phyloP scores from a whole-genome alignment of 2,329 filamentous ascomycete genomes.

The Rhexocercosporidium sp. region DNA sequence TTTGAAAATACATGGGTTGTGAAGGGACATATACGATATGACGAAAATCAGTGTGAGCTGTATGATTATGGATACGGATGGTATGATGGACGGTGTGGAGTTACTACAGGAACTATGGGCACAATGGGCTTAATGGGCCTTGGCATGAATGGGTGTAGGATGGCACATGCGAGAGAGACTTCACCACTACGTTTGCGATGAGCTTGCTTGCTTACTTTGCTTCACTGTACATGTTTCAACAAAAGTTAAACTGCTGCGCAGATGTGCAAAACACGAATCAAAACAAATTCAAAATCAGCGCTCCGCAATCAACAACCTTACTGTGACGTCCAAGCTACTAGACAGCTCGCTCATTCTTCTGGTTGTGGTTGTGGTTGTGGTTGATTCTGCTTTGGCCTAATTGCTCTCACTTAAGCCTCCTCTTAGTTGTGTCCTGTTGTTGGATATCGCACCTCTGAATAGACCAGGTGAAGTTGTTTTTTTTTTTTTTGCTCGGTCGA shows the following conservation, averaged over 20 bases:
- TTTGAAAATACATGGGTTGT: neutral
- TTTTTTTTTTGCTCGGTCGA: too few relatives aligned
- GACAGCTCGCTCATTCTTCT: too few relatives aligned
- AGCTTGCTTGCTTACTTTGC: conserved; percentile 1
- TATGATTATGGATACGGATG: neutral
- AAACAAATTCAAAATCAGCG: neutral
- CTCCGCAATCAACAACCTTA: too few relatives aligned
- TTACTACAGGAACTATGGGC: neutral
- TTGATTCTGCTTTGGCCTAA: too few relatives aligned
- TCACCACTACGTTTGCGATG: neutral
- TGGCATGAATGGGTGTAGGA: neutral
- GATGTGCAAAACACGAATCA: neutral
- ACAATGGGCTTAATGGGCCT: neutral
- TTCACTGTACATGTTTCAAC: conserved; percentile 1
- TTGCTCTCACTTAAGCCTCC: too few relatives aligned
- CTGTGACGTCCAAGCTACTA: too few relatives aligned
- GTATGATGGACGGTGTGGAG: neutral
- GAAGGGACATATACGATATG: neutral
- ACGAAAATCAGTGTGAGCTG: neutral
- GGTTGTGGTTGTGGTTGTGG: too few relatives aligned
- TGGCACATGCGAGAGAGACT: neutral
- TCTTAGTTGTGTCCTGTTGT: too few relatives aligned
- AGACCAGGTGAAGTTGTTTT: too few relatives aligned
- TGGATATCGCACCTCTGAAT: neutral
- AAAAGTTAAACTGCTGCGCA: neutral